A percentile compares a stretch with the other conserved stretches of the same genome.
phyloP scores from a whole-genome alignment of 306 rosid genomes.

The Dalbergia cultrata region DNA sequence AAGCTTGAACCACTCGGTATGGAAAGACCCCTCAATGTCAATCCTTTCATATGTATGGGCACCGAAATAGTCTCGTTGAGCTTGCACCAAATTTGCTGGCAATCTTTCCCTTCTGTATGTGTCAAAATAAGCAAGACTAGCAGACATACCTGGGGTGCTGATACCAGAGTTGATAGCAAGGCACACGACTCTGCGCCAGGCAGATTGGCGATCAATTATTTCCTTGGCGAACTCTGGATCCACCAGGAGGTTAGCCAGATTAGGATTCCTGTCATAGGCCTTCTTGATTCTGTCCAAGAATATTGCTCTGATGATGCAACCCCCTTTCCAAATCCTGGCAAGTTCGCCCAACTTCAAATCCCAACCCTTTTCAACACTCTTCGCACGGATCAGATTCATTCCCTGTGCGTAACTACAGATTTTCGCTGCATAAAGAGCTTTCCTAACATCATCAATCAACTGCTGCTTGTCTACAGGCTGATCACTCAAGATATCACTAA shows the following conservation, averaged over 20 bases:
- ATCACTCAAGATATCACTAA: constrained; percentile 59
- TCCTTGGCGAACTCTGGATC: constrained; percentile 87
- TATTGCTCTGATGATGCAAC: constrained; percentile 79
- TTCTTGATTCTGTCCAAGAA: constrained; percentile 81
- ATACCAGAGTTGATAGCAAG: constrained; percentile 78
- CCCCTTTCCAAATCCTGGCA: constrained; percentile 94
- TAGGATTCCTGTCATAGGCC: constrained; percentile 76
- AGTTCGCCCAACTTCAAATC: constrained; percentile 74
- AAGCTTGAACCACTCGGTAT: constrained; percentile 89
- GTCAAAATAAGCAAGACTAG: constrained; percentile 88
- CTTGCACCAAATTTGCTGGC: constrained; percentile 86
- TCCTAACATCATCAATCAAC: constrained; percentile 79
- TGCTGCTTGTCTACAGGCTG: constrained; percentile 68
- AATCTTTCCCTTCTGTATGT: constrained; percentile 70
- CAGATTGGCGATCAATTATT: constrained; percentile 77
- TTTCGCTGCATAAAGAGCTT: constrained; percentile 83
- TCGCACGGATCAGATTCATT: constrained; percentile 82
- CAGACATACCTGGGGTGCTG: constrained; percentile 86
- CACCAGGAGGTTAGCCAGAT: constrained; percentile 83
- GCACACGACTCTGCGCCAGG: constrained; percentile 80
- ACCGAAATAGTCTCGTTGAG: constrained; percentile 85
- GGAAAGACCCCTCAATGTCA: constrained; percentile 73
- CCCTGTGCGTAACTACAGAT: constrained; percentile 91
- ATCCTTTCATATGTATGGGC: constrained; percentile 83
- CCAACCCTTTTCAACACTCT: constrained; percentile 83